These are phyloP conservation scores for Myxozyma sirexii DNA, from an alignment of 805 yeast genomes.

Conservation along the genomic window DNA sequence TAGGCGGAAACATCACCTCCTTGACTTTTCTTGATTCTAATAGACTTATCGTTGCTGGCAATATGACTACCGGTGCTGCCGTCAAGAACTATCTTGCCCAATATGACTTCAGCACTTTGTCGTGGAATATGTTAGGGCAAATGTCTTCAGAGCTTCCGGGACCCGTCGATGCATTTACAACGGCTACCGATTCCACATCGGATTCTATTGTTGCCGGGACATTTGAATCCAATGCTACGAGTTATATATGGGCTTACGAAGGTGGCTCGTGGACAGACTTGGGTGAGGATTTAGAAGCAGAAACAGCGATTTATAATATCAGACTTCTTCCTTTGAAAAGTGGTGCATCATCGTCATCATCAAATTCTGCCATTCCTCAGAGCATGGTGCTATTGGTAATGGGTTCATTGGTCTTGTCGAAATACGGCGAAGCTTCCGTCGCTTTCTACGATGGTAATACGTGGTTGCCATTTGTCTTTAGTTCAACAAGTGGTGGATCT, in stretches of 20 bases:
- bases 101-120: conserved; percentile 50
- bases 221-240: conserved; percentile 47
- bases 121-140: conserved; percentile 35
- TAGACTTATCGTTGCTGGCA: conserved; percentile 55
- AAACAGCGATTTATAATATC: conserved; percentile 51
- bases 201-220: conserved; percentile 52
- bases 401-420: conserved; percentile 55
- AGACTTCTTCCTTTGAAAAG: conserved; percentile 46
- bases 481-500: conserved; percentile 43
- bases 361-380: conserved; percentile 44
- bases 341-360: conserved; percentile 39
- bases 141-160: conserved; percentile 36
- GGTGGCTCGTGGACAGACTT: conserved; percentile 33
- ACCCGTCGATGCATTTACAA: conserved; percentile 38
- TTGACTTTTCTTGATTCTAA: conserved; percentile 53
- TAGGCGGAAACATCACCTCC: conserved; percentile 58
- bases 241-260: conserved; percentile 42
- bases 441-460: conserved; percentile 65
- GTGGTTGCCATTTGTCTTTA: conserved; percentile 68
- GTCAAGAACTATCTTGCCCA: conserved; percentile 18
- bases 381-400: conserved; percentile 56
- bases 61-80: conserved; percentile 48
- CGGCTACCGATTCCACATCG: conserved; percentile 44
- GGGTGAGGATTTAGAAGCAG: conserved; percentile 36
- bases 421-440: conserved; percentile 59